Base-by-base conservation (phyloP, 169 alveolate genomes). In the Cryptosporidium baileyi region DNA sequence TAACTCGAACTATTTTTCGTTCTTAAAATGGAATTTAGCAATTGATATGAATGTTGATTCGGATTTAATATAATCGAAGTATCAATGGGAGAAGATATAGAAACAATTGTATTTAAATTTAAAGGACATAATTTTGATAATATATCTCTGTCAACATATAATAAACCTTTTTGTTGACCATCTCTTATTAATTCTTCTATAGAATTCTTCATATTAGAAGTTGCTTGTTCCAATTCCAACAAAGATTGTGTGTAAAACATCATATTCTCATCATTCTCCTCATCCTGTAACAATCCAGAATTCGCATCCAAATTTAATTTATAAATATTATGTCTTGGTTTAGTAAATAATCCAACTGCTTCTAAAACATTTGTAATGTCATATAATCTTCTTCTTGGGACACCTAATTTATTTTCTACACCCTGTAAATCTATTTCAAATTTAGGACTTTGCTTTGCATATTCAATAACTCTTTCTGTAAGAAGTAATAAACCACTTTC, bases 321-420 rank as follows among this genome's bases (percentile, higher is more conserved):
- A 43, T 74, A 74, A 26, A 74, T 38, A 32, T 74, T 74, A 34
- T 57, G 67, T 17, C 74, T 51, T 4, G 67, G 65, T 8, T 74
- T 74, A 8, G 67, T 57, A 51, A 74, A 74, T 40, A 74, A 43
- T 59, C 85, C 85, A 0, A 74, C 67, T 22, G 85, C 85, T 51
- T 74, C 85, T 15, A 74, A 54, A 3, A 74, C 85, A 30, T 74
- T 74, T 8, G 85, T 74, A 24, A 74, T 74, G 38, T 74, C 85
- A 57, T 74, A 74, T 22, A 74, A 60, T 41, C 85, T 74, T 59
- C 85, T 74, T 40, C 85, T 74, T 19, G 85, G 85, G 0, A 74
- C 85, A 4, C 85, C 85, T 6, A 74, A 54, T 59, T 74, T 74
- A 22, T 40, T 54, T 41, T 74, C 85, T 0, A 74, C 60, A 38